Evolutionary conservation across 441 rosid species (phyloP).

Genomic region (Kokia cookei): DNA sequence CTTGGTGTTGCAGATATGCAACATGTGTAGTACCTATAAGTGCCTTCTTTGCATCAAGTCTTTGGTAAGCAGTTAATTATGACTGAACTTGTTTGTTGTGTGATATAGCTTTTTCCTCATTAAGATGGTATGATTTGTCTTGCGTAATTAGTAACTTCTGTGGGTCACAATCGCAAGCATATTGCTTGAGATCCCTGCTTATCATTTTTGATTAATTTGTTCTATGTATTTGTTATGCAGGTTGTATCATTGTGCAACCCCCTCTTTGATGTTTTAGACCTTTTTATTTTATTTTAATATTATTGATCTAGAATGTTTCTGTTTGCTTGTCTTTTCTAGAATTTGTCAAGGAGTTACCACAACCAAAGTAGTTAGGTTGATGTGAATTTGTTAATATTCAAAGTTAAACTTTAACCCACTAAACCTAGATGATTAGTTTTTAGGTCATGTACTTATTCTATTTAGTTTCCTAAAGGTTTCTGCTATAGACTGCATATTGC

Average conservation of each 20-base stretch:
- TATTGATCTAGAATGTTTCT: not conserved
- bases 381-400: not conserved
- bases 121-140: not conserved
- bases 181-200: not conserved
- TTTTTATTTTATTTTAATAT: not conserved
- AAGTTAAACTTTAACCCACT: not conserved
- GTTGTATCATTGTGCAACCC: not conserved
- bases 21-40: slow-evolving; percentile 99
- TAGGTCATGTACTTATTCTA: not conserved
- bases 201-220: not conserved
- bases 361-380: not conserved
- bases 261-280: not conserved
- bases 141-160: not conserved
- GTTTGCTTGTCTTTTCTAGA: not conserved
- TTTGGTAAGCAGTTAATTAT: slow-evolving; percentile 59
- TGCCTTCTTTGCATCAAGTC: slow-evolving; percentile 99
- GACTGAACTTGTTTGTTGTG: not conserved
- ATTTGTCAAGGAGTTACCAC: not conserved
- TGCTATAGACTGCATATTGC: not conserved
- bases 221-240: not conserved
- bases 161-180: not conserved
- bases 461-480: not conserved
- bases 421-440: not conserved
- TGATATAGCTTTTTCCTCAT: not conserved
- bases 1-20: slow-evolving; percentile 57